phyloP scores from a whole-genome alignment of 1,284 basidiomycete species.

The Coriolopsis trogii region DNA sequence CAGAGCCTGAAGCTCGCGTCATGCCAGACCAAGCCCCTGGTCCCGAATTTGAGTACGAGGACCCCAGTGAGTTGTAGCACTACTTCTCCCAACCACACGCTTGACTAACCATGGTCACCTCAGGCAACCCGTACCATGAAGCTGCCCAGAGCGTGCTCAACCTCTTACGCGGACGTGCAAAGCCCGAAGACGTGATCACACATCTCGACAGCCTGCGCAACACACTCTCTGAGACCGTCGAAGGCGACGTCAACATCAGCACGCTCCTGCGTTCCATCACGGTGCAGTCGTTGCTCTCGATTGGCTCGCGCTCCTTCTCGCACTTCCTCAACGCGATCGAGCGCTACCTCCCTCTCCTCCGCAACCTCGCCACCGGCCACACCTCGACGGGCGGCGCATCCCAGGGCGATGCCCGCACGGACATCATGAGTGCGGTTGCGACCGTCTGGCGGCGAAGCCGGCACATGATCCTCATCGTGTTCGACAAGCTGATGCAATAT shows the following conservation, averaged over 20 bases:
- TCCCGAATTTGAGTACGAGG: slow-evolving; percentile 85
- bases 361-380: slow-evolving; percentile 60
- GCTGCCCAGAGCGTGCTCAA: slow-evolving; percentile 82
- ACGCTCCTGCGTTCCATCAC: slow-evolving; percentile 75
- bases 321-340: slow-evolving; percentile 98
- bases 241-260: slow-evolving; percentile 64
- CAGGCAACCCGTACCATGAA: slow-evolving; percentile 78
- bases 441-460: slow-evolving; percentile 81
- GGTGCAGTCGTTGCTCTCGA: slow-evolving; percentile 88
- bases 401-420: slow-evolving; percentile 63
- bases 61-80: slow-evolving; percentile 39
- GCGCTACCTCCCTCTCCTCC: slow-evolving; percentile 89
- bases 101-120: not conserved
- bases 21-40: slow-evolving; percentile 80
- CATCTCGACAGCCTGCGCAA: slow-evolving; percentile 75
- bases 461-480: slow-evolving; percentile 89
- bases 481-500: slow-evolving; percentile 99
- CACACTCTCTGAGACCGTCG: slow-evolving; percentile 57
- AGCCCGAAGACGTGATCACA: slow-evolving; percentile 78
- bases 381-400: slow-evolving; percentile 43
- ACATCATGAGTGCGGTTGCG: slow-evolving; percentile 72
- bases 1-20: slow-evolving; percentile 62
- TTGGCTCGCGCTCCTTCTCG: slow-evolving; percentile 95
- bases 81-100: not conserved
- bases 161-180: slow-evolving; percentile 78